Conservation (phyloP, 495 filamentous ascomycete species). For the Penicillium pulvis region DNA sequence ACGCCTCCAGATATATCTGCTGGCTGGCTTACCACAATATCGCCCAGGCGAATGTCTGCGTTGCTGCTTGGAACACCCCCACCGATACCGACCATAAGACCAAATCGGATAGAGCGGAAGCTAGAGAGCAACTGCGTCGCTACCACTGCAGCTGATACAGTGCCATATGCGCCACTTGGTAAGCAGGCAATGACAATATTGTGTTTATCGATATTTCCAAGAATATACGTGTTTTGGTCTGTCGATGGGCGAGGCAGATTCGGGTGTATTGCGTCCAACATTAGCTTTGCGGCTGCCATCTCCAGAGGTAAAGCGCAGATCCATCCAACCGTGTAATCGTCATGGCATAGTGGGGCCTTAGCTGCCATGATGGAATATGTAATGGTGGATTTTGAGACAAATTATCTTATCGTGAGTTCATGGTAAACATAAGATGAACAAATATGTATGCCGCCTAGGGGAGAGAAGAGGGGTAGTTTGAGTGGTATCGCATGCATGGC, state of each 20-base stretch:
- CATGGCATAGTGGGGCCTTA: background rate
- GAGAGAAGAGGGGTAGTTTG: no score
- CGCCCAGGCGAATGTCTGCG: conserved; percentile 18
- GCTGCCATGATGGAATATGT: no score
- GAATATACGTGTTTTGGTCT: conserved; percentile 29
- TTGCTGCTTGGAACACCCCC: conserved; percentile 33
- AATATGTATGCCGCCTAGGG: no score
- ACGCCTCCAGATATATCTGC: conserved; percentile 12
- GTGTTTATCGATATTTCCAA: conserved; percentile 34
- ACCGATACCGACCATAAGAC: conserved; percentile 48
- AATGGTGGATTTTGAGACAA: no score
- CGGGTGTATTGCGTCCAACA: conserved; percentile 23
- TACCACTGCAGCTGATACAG: conserved; percentile 29
- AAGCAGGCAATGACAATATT: conserved; percentile 42
- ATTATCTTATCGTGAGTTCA: no score
- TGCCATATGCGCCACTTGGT: conserved; percentile 32
- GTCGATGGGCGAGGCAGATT: conserved; percentile 12
- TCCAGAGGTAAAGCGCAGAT: no score
- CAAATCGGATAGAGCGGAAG: conserved; percentile 37
- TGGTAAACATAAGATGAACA: no score
- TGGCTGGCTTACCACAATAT: conserved; percentile 27
- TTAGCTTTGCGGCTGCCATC: conserved; percentile 19
- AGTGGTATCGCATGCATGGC: no score
- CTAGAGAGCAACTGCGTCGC: conserved; percentile 31
- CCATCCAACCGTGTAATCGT: conserved; percentile 29